Evolutionary conservation across 225 moss, liverwort and hornwort genomes (phyloP), one percentile per base, ranked within the genome.

Genomic region (Ulota crispa): DNA sequence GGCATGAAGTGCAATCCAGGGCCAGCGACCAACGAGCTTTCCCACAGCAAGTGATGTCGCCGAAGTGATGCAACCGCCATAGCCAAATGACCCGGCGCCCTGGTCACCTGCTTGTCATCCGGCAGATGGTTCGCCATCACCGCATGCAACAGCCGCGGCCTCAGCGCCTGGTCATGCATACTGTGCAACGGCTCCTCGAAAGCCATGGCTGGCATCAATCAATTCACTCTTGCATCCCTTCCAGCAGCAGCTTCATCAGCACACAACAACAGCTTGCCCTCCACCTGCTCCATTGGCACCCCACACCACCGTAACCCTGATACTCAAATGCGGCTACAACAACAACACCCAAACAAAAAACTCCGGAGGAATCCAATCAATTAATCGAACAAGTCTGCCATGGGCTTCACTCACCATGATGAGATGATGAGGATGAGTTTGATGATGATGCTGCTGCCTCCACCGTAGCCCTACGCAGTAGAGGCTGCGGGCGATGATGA

Each of bases 11-110:
- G 90, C 85, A 91, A 47, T 14, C 89, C 90, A 10, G 91, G 76
- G 1, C 81, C 82, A 3, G 88, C 89, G 24, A 89, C 73, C 56
- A 87, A 64, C 68, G 92, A 86, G 78, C 83, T 90, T 78, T 99
- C 99, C 81, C 93, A 88, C 76, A 99, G 89, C 30, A 99, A 87
- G 78, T 91, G 99, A 76, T 99, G 94, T 31, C 94, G 91, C 28
- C 99, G 93, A 64, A 99, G 92, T 26, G 99, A 89, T 21, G 93
- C 94, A 61, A 99, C 99, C 34, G 94, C 99, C 79, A 93, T 60
- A 3, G 99, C 92, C 68, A 99, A 88, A 78, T 94, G 96, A 26
- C 92, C 91, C 63, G 99, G 96, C 66, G 99, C 89, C 80, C 94
- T 85, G 34, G 93, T 91, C 26, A 93, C 91, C 87, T 93, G 99